Evolutionary conservation across 331 rosid genomes (phyloP).

Genomic region (Phaseolus coccineus): DNA sequence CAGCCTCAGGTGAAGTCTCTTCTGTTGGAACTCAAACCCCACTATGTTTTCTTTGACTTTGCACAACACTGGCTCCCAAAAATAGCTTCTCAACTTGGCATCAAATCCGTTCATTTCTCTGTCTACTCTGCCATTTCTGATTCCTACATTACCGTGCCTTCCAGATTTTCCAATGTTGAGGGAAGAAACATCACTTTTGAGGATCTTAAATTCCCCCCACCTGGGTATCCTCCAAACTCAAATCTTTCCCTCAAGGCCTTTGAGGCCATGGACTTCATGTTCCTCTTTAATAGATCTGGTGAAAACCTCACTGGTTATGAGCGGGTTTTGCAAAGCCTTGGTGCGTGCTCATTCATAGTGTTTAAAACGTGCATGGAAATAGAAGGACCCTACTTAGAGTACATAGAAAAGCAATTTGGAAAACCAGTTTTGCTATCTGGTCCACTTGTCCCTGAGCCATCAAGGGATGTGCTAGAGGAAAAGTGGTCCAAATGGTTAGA

Average conservation of each 20-base stretch:
- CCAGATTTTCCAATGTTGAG: conserved; percentile 40
- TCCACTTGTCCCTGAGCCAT: conserved; percentile 51
- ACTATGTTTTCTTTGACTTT: conserved; percentile 58
- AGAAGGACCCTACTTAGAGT: conserved; percentile 50
- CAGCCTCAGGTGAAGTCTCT: conserved; percentile 51
- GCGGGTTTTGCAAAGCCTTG: conserved; percentile 39
- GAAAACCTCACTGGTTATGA: conserved; percentile 49
- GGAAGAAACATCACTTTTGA: conserved; percentile 38
- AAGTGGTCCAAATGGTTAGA: conserved; percentile 52
- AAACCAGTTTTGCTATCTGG: conserved; percentile 45
- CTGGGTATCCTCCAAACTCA: conserved; percentile 43
- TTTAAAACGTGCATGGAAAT: conserved; percentile 52
- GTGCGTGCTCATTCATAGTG: conserved; percentile 43
- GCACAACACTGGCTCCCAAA: conserved; percentile 63
- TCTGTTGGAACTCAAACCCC: conserved; percentile 55
- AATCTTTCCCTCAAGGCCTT: conserved; percentile 42
- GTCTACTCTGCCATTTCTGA: conserved; percentile 48
- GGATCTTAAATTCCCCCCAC: conserved; percentile 51
- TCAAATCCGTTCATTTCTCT: conserved; percentile 52
- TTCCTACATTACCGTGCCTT: conserved; percentile 54
- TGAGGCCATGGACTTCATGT: conserved; percentile 53
- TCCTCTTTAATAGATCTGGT: conserved; percentile 44
- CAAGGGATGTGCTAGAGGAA: conserved; percentile 44
- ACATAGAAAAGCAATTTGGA: conserved; percentile 39
- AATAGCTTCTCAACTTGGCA: conserved; percentile 52